Conservation (phyloP, 2,329 filamentous ascomycete species). For the Apiospora rasikravindrae region DNA sequence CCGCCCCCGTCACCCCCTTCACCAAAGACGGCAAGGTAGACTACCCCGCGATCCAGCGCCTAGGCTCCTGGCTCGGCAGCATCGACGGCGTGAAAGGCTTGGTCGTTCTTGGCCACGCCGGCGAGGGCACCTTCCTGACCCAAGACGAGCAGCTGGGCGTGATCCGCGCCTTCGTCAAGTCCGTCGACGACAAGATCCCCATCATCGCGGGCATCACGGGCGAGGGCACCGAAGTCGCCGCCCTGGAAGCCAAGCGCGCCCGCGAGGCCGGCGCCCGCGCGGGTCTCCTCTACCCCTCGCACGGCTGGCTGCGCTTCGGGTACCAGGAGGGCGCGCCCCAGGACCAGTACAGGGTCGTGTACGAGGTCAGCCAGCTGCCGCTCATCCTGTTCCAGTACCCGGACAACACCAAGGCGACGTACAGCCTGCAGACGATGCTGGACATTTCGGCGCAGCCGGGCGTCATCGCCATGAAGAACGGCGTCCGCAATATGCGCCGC, state of each 20-base stretch:
- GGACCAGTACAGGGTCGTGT: constrained; percentile 56
- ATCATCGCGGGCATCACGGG: constrained; percentile 59
- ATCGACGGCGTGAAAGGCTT: constrained; percentile 57
- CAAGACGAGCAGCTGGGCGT: constrained; percentile 53
- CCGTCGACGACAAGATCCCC: constrained; percentile 54
- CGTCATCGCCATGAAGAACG: constrained; percentile 62
- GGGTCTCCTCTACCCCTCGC: constrained; percentile 57
- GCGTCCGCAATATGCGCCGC: constrained; percentile 61
- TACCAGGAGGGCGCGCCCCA: constrained; percentile 58
- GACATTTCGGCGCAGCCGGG: constrained; percentile 58
- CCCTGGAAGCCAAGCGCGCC: constrained; percentile 55
- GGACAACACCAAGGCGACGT: constrained; percentile 57
- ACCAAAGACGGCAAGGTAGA: constrained; percentile 53
- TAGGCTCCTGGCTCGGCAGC: constrained; percentile 58
- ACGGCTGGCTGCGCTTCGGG: constrained; percentile 61
- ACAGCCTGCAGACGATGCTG: constrained; percentile 56
- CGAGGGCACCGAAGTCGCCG: constrained; percentile 58
- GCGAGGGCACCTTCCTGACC: constrained; percentile 59
- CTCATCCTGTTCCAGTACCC: constrained; percentile 61
- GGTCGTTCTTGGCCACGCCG: constrained; percentile 59
- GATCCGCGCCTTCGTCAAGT: constrained; percentile 58
- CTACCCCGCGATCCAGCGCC: constrained; percentile 56
- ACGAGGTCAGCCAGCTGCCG: constrained; percentile 53
- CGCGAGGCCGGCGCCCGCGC: constrained; percentile 56
- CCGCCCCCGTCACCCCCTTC: constrained; percentile 58